Conservation (phyloP, 176 grass and related monocot species). For the Melocanna baccifera region DNA sequence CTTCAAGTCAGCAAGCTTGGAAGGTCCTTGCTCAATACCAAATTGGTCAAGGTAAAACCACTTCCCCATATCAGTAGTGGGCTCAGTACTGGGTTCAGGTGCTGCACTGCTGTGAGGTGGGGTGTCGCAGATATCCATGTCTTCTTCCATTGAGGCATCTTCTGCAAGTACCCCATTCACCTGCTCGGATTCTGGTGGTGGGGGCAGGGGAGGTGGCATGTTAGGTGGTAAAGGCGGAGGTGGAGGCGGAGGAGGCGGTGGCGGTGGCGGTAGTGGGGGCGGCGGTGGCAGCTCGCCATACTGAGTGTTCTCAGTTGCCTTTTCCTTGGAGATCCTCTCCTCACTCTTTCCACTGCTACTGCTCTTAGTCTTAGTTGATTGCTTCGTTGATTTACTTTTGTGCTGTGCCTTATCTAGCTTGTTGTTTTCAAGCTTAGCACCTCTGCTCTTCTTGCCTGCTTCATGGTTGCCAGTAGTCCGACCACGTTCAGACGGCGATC, state of each 20-base stretch:
- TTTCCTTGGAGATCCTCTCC: slow-evolving; percentile 73
- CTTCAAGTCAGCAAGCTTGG: slow-evolving; percentile 71
- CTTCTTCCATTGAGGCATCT: slow-evolving; percentile 85
- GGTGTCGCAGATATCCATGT: slow-evolving; percentile 99
- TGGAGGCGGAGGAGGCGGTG: slow-evolving; percentile 48
- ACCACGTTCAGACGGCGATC: slow-evolving; percentile 50
- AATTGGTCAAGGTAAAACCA: slow-evolving; percentile 95
- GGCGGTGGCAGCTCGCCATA: slow-evolving; percentile 52
- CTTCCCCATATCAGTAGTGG: slow-evolving; percentile 46
- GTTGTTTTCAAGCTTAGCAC: slow-evolving; percentile 50
- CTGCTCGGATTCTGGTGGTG: slow-evolving; percentile 42
- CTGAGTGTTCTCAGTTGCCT: slow-evolving; percentile 43
- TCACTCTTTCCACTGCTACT: slow-evolving; percentile 51
- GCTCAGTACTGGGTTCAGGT: slow-evolving; percentile 41
- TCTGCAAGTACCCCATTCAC: slow-evolving; percentile 43
- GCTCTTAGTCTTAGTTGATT: slow-evolving; percentile 71
- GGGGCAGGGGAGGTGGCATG: slow-evolving; percentile 58
- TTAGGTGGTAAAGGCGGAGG: slow-evolving; percentile 58
- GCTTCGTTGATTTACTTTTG: slow-evolving; percentile 64
- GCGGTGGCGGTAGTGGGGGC: slow-evolving; percentile 55
- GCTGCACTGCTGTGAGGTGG: slow-evolving; percentile 64
- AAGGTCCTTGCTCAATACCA: slow-evolving; percentile 83
- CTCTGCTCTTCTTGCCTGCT: slow-evolving; percentile 52
- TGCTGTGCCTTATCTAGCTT: slow-evolving; percentile 47
- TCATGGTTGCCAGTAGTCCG: slow-evolving; percentile 50